Conservation (phyloP, 2,329 filamentous ascomycete genomes). For the Fusarium tjaetaba region DNA sequence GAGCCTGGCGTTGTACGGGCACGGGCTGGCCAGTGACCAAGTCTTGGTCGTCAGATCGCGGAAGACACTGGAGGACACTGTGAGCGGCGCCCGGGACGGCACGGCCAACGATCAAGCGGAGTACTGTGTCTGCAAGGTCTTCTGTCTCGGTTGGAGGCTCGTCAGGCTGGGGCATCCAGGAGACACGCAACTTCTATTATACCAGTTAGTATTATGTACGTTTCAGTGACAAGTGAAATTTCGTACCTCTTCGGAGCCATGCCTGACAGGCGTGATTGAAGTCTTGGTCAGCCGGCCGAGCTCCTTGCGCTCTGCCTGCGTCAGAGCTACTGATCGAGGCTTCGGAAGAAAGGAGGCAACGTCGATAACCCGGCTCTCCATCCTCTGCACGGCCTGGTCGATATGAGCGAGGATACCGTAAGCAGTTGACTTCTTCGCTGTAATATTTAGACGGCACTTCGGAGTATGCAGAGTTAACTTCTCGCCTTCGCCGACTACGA, state of each 20-base stretch:
- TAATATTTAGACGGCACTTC: conserved; percentile 44
- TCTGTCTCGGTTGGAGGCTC: conserved; percentile 46
- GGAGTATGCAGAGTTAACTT: conserved; percentile 38
- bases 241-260: conserved; percentile 37
- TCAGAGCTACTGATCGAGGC: conserved; percentile 19
- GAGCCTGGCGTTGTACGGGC: conserved; percentile 44
- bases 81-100: background rate
- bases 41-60: conserved; percentile 10
- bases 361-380: conserved; percentile 44
- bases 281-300: conserved; percentile 50
- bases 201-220: conserved; percentile 11
- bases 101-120: conserved; percentile 55
- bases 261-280: conserved; percentile 33
- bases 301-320: conserved; percentile 39
- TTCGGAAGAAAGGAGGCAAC: conserved; percentile 27
- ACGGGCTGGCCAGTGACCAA: conserved; percentile 28
- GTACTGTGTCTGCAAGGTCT: conserved; percentile 55
- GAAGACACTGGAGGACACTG: conserved; percentile 36
- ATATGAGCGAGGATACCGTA: conserved; percentile 50
- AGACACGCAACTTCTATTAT: conserved; percentile 48
- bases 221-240: background rate
- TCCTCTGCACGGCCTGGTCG: conserved; percentile 43
- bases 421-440: conserved; percentile 44
- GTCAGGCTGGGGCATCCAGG: conserved; percentile 53
- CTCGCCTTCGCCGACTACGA: conserved; percentile 48